Base-by-base conservation (phyloP, 805 yeast genomes). In the Maudiozyma pseudohumilis region DNA sequence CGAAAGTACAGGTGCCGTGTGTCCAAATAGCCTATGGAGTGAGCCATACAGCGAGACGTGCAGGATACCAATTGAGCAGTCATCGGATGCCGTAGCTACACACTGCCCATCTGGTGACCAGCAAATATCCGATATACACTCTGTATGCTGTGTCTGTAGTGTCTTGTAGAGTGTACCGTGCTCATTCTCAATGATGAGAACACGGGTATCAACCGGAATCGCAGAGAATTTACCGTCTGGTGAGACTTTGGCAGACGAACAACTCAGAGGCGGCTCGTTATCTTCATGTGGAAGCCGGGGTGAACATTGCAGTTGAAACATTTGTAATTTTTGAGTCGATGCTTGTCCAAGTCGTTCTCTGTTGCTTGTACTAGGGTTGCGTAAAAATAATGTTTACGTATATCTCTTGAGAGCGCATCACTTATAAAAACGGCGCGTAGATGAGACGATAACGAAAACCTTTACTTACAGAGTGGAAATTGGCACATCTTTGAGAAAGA, bases 1-100 rank as follows among this genome's bases (percentile, higher is more conserved):
- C n/a, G 80, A 66, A 1, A 84, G 77, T 9, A 86, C 84, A 41
- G 85, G 89, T 44, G 78, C 89, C 0, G 95, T 85, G 52, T 89
- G 98, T 6, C 94, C 88, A 35, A 69, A 64, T 23, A 87, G 60
- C 5, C 60, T 58, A 26, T 68, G 63, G 28, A 65, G 37, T 15
- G 51, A 47, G 5, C 73, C 76, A 34, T 65, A 65, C 22, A 23
- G 26, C 18, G 54, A 47, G 3, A 79, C 56, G 36, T 77, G 71
- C 83, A 94, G 86, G 3, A 92, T 61, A 28, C 87, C 67, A 6
- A 87, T 69, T 0, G 94, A 77, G 43, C 76, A 66, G 57, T 89
- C 98, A 55, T 89, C 96, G 0, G 94, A 80, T 1, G 81, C 92
- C 0, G 94, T 74, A 1, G 94, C 96, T 6, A 89, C 42, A 35